Conservation (phyloP, 768 basidiomycete species). For the Boletus rubropictus region DNA sequence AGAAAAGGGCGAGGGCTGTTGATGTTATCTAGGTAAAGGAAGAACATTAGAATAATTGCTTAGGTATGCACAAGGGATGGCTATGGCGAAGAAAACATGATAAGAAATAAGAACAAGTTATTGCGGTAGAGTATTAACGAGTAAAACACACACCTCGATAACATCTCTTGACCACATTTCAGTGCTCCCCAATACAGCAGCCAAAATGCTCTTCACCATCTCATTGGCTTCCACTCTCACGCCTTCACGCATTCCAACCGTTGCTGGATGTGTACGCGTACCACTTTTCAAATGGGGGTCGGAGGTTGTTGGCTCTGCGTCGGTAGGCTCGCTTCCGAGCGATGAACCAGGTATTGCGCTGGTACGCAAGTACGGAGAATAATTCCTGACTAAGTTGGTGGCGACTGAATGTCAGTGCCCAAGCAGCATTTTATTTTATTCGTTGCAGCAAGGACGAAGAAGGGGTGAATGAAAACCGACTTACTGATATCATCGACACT, state of each 20-base stretch:
- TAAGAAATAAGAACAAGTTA: background rate
- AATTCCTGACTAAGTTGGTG: constrained; percentile 86
- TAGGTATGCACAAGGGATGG: background rate
- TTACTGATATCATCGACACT: constrained; percentile 83
- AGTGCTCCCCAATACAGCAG: constrained; percentile 11
- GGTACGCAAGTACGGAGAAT: constrained; percentile 72
- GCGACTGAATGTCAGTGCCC: constrained; percentile 78
- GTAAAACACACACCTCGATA: constrained; percentile 21
- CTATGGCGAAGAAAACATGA: background rate
- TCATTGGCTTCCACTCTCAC: constrained; percentile 61
- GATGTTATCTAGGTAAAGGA: constrained; percentile 19
- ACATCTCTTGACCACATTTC: constrained; percentile 65
- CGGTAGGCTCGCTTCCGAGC: constrained; percentile 3
- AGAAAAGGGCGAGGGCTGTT: constrained; percentile 27
- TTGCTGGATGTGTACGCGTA: constrained; percentile 55
- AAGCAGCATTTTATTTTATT: constrained; percentile 24
- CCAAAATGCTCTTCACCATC: constrained; percentile 62
- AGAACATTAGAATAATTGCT: constrained; percentile 16
- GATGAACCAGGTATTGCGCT: constrained; percentile 14
- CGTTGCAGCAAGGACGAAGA: constrained; percentile 32
- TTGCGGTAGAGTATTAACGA: background rate
- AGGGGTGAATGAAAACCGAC: constrained; percentile 33
- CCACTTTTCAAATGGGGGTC: constrained; percentile 44
- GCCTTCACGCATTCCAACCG: constrained; percentile 61
- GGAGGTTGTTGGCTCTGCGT: constrained; percentile 1